These are phyloP conservation scores for Candida berthetii DNA, from an alignment of 805 yeast species.

Conservation along the genomic window DNA sequence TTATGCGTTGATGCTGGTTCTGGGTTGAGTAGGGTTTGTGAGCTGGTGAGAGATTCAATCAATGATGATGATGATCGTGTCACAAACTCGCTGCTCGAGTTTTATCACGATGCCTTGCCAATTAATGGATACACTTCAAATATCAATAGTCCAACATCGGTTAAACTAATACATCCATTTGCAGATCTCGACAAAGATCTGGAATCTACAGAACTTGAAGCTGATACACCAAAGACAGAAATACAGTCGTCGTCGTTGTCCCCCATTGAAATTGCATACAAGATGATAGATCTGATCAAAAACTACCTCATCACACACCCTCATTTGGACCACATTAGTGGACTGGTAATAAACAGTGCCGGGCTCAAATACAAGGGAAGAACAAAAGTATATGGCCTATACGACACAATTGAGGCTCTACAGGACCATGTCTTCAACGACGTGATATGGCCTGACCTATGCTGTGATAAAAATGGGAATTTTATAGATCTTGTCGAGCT, in stretches of 20 bases:
- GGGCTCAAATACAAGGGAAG: slow-evolving; percentile 27
- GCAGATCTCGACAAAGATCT: slow-evolving; percentile 2
- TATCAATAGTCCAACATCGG: slow-evolving; percentile 5
- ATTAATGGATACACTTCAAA: slow-evolving; percentile 2
- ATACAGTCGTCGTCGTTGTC: slow-evolving; percentile 6
- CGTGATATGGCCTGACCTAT: slow-evolving; percentile 69
- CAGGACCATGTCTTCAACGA: slow-evolving; percentile 63
- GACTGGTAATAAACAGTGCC: slow-evolving; percentile 68
- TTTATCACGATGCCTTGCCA: slow-evolving; percentile 2
- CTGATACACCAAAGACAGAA: no score
- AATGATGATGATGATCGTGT: slow-evolving; percentile 2
- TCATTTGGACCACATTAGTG: slow-evolving; percentile 76
- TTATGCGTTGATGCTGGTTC: slow-evolving; percentile 78
- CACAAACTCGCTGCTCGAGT: slow-evolving; percentile 6
- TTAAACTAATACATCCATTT: background rate
- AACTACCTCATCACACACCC: slow-evolving; percentile 68
- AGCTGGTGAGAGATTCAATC: slow-evolving; percentile 22
- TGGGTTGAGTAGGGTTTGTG: slow-evolving; percentile 52
- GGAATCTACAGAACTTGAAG: slow-evolving; percentile 1
- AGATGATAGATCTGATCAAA: slow-evolving; percentile 29
- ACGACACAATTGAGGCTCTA: slow-evolving; percentile 45
- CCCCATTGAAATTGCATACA: slow-evolving; percentile 24
- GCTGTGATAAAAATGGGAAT: slow-evolving; percentile 18
- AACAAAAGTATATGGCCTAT: slow-evolving; percentile 48
- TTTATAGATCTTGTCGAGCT: slow-evolving; percentile 19